Evolutionary conservation across 2,329 filamentous ascomycete species (phyloP).

Genomic region (Neonectria neomacrospora): DNA sequence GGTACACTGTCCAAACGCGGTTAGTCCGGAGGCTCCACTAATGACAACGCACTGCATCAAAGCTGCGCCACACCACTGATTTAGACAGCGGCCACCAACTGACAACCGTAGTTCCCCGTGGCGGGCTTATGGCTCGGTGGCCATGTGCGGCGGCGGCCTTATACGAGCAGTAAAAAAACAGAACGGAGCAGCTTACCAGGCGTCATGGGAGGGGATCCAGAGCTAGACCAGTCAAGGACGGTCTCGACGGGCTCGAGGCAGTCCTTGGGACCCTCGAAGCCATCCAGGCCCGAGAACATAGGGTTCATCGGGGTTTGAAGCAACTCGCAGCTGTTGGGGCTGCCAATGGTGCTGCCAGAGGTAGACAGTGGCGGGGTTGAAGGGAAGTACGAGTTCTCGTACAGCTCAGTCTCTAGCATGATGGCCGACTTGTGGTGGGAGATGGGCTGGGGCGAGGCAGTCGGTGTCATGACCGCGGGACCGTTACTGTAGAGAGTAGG

Average conservation of each 20-base stretch:
- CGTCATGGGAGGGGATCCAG: conserved; percentile 86
- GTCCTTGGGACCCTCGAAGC: conserved; percentile 73
- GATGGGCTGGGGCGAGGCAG: conserved; percentile 78
- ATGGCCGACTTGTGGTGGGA: conserved; percentile 84
- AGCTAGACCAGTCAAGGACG: conserved; percentile 80
- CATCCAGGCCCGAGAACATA: conserved; percentile 78
- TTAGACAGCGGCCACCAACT: conserved; percentile 35
- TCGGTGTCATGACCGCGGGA: conserved; percentile 75
- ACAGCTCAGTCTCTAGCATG: conserved; percentile 80
- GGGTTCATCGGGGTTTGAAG: conserved; percentile 86
- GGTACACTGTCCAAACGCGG: conserved; percentile 57
- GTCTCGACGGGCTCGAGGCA: conserved; percentile 78
- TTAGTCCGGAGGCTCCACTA: conserved; percentile 51
- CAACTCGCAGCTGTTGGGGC: conserved; percentile 81
- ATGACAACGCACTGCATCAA: conserved; percentile 35
- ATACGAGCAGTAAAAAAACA: neutral
- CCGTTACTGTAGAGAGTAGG: conserved; percentile 67
- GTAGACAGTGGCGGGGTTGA: conserved; percentile 89
- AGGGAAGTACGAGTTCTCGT: conserved; percentile 78
- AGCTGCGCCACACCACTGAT: conserved; percentile 35
- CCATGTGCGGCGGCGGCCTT: neutral
- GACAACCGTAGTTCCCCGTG: conserved; percentile 27
- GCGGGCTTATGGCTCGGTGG: conserved; percentile 10
- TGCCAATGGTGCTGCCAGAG: conserved; percentile 85
- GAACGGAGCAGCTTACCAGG: conserved; percentile 79